phyloP scores from a whole-genome alignment of 116 monocot genomes.

The Dioscorea cayenensis region DNA sequence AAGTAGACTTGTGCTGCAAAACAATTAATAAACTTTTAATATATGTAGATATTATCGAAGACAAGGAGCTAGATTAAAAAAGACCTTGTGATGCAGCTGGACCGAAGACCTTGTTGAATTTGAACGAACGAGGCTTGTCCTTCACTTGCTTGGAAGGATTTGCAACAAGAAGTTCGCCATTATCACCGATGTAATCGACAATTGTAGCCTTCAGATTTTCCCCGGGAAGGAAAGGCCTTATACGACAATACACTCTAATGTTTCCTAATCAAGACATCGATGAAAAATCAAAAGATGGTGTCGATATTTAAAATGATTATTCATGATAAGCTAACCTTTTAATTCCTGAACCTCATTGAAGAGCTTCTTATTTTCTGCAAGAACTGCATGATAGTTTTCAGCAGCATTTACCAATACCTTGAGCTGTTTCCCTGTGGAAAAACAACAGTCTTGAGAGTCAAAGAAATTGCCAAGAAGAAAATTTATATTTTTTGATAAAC shows the following conservation, averaged over 20 bases:
- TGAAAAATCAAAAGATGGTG: background rate
- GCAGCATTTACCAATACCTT: constrained; percentile 34
- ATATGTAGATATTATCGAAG: background rate
- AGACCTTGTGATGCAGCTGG: constrained; percentile 81
- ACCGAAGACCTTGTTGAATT: constrained; percentile 86
- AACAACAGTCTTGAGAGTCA: background rate
- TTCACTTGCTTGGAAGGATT: constrained; percentile 80
- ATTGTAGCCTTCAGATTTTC: constrained; percentile 46
- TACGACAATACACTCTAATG: constrained; percentile 87
- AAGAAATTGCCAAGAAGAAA: background rate
- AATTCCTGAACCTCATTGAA: constrained; percentile 58
- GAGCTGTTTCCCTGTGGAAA: constrained; percentile 21
- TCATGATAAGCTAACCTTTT: constrained; percentile 30
- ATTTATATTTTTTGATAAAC: no score
- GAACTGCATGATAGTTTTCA: constrained; percentile 35
- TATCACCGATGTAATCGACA: constrained; percentile 74
- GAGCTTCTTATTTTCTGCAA: constrained; percentile 46
- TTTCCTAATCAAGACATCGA: constrained; percentile 17
- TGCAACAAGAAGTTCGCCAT: constrained; percentile 72
- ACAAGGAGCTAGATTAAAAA: background rate
- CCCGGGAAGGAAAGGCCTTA: constrained; percentile 77
- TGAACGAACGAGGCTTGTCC: constrained; percentile 71
- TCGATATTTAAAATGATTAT: background rate
- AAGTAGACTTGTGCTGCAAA: constrained; percentile 62
- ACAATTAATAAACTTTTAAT: background rate